Evolutionary conservation across 768 basidiomycete genomes (phyloP), one percentile per base, ranked within the genome.

Genomic region (Polyporus arcularius): DNA sequence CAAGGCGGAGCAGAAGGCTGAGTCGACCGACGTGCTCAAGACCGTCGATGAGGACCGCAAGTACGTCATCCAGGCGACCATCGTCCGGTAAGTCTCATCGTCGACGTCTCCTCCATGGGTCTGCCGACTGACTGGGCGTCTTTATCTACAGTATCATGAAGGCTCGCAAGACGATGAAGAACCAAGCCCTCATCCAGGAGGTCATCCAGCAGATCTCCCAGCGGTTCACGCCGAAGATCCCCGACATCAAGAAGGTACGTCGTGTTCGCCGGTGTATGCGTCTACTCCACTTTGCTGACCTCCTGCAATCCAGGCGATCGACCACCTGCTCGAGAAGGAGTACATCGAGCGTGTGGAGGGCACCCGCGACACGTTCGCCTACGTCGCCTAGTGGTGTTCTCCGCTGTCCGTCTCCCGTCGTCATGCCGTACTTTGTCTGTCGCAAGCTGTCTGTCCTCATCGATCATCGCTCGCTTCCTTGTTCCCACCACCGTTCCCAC

Each of bases 1-100:
- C 75, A 96, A 94, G 79, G 87, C 94, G 1, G 97, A 98, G 73
- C 88, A 92, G 62, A 96, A 95, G 81, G 88, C 90, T 7, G 96
- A 98, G 70, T 84, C 88, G 9, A 82, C 82, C 0, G 94, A 97
- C 66, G 94, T 97, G 9, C 77, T 97, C 70, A 95, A 94, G 81
- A 91, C 87, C 6, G 95, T 98, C 5, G 96, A 97, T 65, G 96
- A 98, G 76, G 97, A 98, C 71, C 87, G 96, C 61, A 97, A 97
- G 82, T 92, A 96, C 68, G 87, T 95, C 60, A 94, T 97, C 56
- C 96, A 98, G 72, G 93, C 94, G 10, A 94, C 92, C 43, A 94
- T 96, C 66, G 94, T 96, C 52, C 87, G 94, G 81, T 82, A 61
- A 1, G 75, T 70, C 58, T 4, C 30, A 7, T 39, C 35, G 11